A percentile compares a stretch with the other conserved stretches of the same genome.
These are phyloP conservation scores for Mycena capillaripes DNA, from an alignment of 768 basidiomycete species.

Conservation along the genomic window DNA sequence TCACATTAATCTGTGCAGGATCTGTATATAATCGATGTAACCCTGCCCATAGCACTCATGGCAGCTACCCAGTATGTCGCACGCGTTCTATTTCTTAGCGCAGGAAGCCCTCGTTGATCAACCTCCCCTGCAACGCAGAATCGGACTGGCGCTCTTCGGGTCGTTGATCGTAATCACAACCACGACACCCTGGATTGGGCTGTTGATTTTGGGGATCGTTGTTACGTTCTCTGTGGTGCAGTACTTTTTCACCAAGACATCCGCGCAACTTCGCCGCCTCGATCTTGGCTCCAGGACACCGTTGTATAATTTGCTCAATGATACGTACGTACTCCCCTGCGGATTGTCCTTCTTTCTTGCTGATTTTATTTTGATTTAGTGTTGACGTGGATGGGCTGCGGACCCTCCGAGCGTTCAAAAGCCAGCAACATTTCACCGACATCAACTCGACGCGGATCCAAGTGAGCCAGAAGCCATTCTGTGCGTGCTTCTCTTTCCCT, in stretches of 20 bases:
- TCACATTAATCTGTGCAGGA: neutral
- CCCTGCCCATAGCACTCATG: slow-evolving; percentile 12
- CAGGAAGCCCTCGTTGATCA: neutral
- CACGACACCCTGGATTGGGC: slow-evolving; percentile 23
- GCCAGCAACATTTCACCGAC: slow-evolving; percentile 14
- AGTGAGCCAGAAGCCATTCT: slow-evolving; percentile 20
- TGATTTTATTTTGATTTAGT: neutral
- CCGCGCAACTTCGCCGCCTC: slow-evolving; percentile 16
- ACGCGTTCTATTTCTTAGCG: neutral
- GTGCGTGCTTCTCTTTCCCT: neutral
- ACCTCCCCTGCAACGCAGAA: neutral
- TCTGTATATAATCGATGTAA: slow-evolving; percentile 10
- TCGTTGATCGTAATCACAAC: slow-evolving; percentile 15
- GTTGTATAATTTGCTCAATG: slow-evolving; percentile 13
- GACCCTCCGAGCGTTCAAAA: slow-evolving; percentile 15
- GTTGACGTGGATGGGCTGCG: slow-evolving; percentile 15
- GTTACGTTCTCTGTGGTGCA: slow-evolving; percentile 2
- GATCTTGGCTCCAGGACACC: slow-evolving; percentile 18
- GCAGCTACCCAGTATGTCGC: slow-evolving; percentile 4
- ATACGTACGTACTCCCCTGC: slow-evolving; percentile 4
- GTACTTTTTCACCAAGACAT: slow-evolving; percentile 22
- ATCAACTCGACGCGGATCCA: slow-evolving; percentile 19
- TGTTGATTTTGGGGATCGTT: slow-evolving; percentile 12
- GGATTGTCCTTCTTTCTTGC: neutral
- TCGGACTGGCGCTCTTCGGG: slow-evolving; percentile 15